Evolutionary conservation across 176 grass and related monocot genomes (phyloP).

Genomic region (Hyparrhenia diplandra): DNA sequence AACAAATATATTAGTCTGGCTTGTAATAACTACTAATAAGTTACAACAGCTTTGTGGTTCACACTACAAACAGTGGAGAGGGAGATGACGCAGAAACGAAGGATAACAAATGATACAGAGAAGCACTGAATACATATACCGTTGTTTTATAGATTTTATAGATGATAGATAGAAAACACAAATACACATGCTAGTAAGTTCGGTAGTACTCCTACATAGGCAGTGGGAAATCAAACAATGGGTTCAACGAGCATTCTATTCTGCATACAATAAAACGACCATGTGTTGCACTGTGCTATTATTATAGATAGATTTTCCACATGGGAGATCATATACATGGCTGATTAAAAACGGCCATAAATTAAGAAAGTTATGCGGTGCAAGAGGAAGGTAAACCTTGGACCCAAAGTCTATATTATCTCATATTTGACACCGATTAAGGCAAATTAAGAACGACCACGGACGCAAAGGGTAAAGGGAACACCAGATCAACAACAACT

Average conservation of each 20-base stretch:
- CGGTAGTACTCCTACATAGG: background rate
- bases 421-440: background rate
- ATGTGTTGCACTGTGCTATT: background rate
- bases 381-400: background rate
- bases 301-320: background rate
- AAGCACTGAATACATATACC: background rate
- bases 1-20: background rate
- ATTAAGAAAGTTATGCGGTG: background rate
- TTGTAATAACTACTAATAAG: background rate
- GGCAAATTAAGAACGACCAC: background rate
- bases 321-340: background rate
- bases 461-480: background rate
- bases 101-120: background rate
- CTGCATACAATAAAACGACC: conserved; percentile 50
- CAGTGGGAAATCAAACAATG: background rate
- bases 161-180: background rate
- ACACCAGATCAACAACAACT: background rate
- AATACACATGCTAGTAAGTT: background rate
- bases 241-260: background rate
- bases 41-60: background rate
- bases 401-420: background rate
- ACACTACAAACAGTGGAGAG: background rate
- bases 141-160: too few species aligned
- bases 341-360: background rate
- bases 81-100: background rate